Base-by-base conservation (phyloP, 75 land plant species). In the Cunninghamia lanceolata region DNA sequence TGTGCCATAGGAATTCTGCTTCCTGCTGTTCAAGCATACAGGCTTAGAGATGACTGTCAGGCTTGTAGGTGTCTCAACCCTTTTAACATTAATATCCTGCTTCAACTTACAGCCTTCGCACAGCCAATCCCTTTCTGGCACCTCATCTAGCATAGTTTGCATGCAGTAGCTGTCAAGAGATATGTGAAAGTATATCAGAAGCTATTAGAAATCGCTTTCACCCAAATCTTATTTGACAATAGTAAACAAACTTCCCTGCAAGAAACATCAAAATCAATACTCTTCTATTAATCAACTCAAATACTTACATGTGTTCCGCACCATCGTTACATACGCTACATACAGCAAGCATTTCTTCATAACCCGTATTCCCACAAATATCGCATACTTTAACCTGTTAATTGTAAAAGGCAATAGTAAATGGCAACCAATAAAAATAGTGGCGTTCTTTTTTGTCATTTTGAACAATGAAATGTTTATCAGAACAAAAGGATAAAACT, bases 311-410 rank as follows among this genome's bases (percentile, higher is more conserved):
- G 85, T 96, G 98, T 63, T 96, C 96, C 38, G 98, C 98, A 56
- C 96, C 98, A 89, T 96, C 96, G 77, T 87, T 93, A 82, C 98
- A 96, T 47, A 86, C 54, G 82, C 91, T 91, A 88, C 98, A 96
- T 3, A 93, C 80, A 86, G 94, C 98, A 85, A 96, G 94, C 87
- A 82, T 74, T 3, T 92, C 94, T 74, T 96, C 98, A 38, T 89
- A 88, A 70, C 98, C 98, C 28, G 93, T 89, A 89, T 96, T 93
- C 19, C 98, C 98, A 90, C 98, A 96, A 32, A 93, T 96, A 89
- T 96, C 98, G 90, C 98, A 96, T 47, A 94, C 94, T 85, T 93
- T 93, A 38, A 96, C 95, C 98, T 96, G 94, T 82, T 88, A 71
- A 71, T 10, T 32, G 11, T 10, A 71, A 71, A 71, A 71, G 46